These are phyloP conservation scores for Escallonia rubra DNA, from an alignment of 129 eudicot species.

Conservation along the genomic window DNA sequence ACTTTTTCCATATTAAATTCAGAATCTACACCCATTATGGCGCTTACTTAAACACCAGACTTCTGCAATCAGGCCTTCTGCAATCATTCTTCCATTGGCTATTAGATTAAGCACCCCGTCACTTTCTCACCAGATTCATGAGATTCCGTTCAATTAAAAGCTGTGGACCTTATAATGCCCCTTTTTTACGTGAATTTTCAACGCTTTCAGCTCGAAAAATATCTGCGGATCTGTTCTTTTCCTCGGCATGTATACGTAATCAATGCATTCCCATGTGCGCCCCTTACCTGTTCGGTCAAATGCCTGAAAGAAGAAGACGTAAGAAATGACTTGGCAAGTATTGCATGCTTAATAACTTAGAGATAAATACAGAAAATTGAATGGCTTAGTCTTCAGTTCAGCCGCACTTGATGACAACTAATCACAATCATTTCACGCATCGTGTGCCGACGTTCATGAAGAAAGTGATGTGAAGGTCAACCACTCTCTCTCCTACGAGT, in stretches of 20 bases:
- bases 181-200: background rate
- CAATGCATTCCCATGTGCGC: slow-evolving; percentile 50
- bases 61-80: too few relatives aligned
- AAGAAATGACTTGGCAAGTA: background rate
- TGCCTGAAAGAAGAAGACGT: slow-evolving; percentile 22
- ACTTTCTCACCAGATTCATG: background rate
- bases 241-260: background rate
- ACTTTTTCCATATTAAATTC: too few relatives aligned
- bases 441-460: slow-evolving; percentile 3
- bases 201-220: background rate
- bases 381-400: background rate
- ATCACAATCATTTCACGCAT: slow-evolving; percentile 12
- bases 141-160: background rate
- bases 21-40: too few relatives aligned
- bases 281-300: slow-evolving; percentile 46
- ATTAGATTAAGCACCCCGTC: too few relatives aligned
- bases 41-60: too few relatives aligned
- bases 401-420: slow-evolving; percentile 13
- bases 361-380: background rate
- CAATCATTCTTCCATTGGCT: too few relatives aligned
- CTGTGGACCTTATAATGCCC: slow-evolving; percentile 4
- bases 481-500: slow-evolving; percentile 10
- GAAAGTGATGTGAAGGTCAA: slow-evolving; percentile 10
- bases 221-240: background rate
- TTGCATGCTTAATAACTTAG: background rate